Evolutionary conservation across 257 asterid species (phyloP), one percentile per base, ranked within the genome.

Genomic region (Voacanga thouarsii): DNA sequence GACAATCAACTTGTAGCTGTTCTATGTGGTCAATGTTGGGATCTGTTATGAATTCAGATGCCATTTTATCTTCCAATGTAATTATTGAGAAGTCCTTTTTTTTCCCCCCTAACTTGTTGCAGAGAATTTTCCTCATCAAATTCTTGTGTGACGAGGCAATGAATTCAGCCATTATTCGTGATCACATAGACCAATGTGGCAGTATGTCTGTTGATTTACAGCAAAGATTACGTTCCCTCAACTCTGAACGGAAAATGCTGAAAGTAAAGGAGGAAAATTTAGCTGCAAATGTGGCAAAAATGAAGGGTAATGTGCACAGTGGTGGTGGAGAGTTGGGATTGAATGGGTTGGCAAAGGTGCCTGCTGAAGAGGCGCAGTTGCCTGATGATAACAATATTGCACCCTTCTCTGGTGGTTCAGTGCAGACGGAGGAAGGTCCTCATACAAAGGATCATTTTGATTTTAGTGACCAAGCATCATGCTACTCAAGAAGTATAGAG

Each of bases 71-170:
- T 72, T 45, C 37, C 53, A 68, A 71, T 61, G 79, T 10, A 78
- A 75, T 49, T 67, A 49, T 18, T 51, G 53, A 50, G 49, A 75
- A 45, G 47, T 64, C 75, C 81, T 37, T 71, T 37, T 33, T 33
- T 33, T 33, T 33, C 4, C 4, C 4, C 63, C 76, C 77, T 80
- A 84, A 44, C 65, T 71, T 84, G 82, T 71, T 87, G 86, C 98
- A 96, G 99, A 92, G 97, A 78, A 82, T 91, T 74, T 88, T 86
- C 90, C 85, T 96, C 75, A 73, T 92, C 92, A 96, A 91, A 82
- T 96, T 93, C 91, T 85, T 96, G 80, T 93, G 89, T 56, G 98
- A 92, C 37, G 99, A 92, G 81, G 92, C 88, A 51, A 83, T 92
- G 55, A 89, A 86, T 76, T 87, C 97, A 71, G 89, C 92, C 77